Conservation (phyloP, 1,284 basidiomycete species). For the Sporisorium sorghi region DNA sequence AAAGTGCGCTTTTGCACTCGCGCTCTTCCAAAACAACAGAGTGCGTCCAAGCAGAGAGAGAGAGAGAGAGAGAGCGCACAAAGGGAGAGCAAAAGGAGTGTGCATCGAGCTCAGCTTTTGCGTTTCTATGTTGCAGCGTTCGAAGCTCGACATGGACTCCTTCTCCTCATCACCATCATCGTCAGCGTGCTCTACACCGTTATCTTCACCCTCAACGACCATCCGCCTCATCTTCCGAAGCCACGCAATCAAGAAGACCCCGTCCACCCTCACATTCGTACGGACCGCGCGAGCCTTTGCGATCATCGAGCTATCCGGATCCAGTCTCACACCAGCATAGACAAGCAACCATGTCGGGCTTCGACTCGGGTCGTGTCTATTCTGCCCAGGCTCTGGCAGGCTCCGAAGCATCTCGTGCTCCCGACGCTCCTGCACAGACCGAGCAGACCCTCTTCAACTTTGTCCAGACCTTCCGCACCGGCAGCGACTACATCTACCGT, state of each 20-base stretch:
- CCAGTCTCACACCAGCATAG: neutral
- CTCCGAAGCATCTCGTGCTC: constrained; percentile 59
- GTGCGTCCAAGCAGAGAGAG: too few species aligned
- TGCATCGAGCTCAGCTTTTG: neutral
- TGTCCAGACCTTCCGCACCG: constrained; percentile 66
- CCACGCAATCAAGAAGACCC: too few species aligned
- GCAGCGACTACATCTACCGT: constrained; percentile 72
- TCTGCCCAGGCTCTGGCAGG: constrained; percentile 64
- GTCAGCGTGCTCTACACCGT: neutral
- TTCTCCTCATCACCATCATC: neutral
- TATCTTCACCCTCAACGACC: neutral
- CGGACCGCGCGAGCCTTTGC: neutral
- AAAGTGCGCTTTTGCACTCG: too few species aligned
- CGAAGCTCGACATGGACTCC: neutral
- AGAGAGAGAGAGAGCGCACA: too few species aligned
- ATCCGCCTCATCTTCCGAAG: neutral
- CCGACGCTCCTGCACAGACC: constrained; percentile 66
- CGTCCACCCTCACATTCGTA: too few species aligned
- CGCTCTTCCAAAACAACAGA: constrained; percentile 6
- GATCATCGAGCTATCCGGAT: neutral
- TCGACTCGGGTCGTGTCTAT: constrained; percentile 66
- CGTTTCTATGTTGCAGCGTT: neutral
- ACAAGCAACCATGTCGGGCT: constrained; percentile 66
- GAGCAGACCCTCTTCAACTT: constrained; percentile 67
- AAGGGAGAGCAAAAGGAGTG: too few species aligned